phyloP scores from a whole-genome alignment of 2,329 filamentous ascomycete genomes.

The Dactylellina drechsleri region DNA sequence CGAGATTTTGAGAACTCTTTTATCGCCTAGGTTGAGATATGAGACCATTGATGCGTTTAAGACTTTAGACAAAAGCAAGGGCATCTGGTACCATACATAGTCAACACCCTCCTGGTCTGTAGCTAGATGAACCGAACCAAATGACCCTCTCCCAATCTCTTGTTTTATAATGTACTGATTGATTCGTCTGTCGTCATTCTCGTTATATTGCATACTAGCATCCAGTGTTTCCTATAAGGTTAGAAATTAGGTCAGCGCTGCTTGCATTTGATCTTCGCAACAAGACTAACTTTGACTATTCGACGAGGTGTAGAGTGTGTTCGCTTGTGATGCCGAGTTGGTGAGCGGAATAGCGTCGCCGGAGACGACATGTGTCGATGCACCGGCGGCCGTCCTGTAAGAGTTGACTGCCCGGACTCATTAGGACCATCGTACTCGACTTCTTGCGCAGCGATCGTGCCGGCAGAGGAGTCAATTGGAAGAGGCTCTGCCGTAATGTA shows the following conservation, averaged over 20 bases:
- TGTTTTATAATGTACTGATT: constrained; percentile 75
- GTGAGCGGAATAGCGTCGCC: constrained; percentile 51
- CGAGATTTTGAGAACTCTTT: constrained; percentile 98
- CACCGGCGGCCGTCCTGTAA: constrained; percentile 45
- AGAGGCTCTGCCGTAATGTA: constrained; percentile 35
- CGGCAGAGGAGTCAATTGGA: constrained; percentile 21
- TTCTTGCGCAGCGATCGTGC: background rate
- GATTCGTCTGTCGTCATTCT: constrained; percentile 57
- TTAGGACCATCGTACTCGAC: constrained; percentile 26
- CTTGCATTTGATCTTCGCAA: background rate
- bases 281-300: constrained; percentile 55
- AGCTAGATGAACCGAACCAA: constrained; percentile 90
- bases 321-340: constrained; percentile 56
- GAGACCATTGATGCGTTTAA: constrained; percentile 41
- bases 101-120: constrained; percentile 89
- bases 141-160: constrained; percentile 96
- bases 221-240: constrained; percentile 56
- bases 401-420: constrained; percentile 39
- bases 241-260: background rate
- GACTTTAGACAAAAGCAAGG: constrained; percentile 1
- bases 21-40: constrained; percentile 73
- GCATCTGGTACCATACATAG: constrained; percentile 72
- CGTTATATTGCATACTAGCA: constrained; percentile 57
- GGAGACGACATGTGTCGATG: constrained; percentile 52
- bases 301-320: constrained; percentile 57